phyloP scores from a whole-genome alignment of 352 stramenopile genomes.

The Globisporangium parvum region DNA sequence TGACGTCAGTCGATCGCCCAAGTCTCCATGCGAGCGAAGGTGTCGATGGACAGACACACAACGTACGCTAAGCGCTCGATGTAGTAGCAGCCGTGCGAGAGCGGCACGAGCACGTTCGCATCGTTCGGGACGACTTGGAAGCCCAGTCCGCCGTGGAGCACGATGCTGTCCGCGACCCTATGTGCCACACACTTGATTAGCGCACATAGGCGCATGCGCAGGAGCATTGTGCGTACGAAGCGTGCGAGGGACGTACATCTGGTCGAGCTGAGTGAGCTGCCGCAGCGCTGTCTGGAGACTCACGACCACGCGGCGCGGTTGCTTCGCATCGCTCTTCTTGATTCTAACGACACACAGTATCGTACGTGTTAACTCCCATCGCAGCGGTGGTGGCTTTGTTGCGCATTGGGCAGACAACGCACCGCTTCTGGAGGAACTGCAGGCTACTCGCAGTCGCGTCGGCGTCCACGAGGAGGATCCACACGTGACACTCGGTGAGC shows the following conservation, averaged over 20 bases:
- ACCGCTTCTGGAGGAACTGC: conserved; percentile 46
- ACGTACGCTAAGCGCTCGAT: conserved; percentile 64
- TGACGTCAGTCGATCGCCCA: not conserved
- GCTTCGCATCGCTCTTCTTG: conserved; percentile 22
- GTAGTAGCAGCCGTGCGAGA: conserved; percentile 72
- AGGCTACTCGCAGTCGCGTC: conserved; percentile 27
- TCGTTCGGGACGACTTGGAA: conserved; percentile 63
- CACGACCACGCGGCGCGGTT: conserved; percentile 44
- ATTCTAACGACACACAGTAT: not conserved
- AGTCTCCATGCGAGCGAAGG: not conserved
- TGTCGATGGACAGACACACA: not conserved
- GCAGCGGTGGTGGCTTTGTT: not conserved
- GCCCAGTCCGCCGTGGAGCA: conserved; percentile 64
- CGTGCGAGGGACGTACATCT: conserved; percentile 23
- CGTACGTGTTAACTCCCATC: no score
- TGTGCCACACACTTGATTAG: not conserved
- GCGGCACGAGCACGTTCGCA: conserved; percentile 35
- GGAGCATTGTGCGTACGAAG: not conserved
- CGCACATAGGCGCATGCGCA: not conserved
- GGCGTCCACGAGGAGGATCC: conserved; percentile 53
- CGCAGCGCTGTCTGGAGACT: conserved; percentile 60
- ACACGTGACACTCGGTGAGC: conserved; percentile 51
- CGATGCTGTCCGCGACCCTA: conserved; percentile 57
- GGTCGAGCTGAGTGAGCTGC: conserved; percentile 47
- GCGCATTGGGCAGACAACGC: not conserved